Evolutionary conservation across 129 eudicot genomes (phyloP), one percentile per base, ranked within the genome.

Genomic region (Flaveria bidentis): DNA sequence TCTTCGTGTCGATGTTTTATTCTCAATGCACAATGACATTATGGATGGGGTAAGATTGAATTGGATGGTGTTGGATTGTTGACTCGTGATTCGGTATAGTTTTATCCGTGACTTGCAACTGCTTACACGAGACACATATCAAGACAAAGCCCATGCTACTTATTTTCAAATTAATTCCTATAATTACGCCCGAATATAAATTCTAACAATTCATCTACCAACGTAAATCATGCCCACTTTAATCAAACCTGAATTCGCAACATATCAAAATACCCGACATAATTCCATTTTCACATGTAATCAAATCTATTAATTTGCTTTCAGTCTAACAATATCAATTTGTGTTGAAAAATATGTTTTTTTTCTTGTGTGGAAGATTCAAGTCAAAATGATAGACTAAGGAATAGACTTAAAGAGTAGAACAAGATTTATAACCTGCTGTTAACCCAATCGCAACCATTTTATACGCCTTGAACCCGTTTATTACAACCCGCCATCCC

Each of bases 211-310:
- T 33, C 16, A 44, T 44, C 76, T 57, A 44, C 57, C 68, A 56
- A 78, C 76, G 82, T 58, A 58, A 57, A 78, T 66, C 80, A 76
- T 76, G 73, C 73, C 80, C 41, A 28, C 36, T 75, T 26, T 30
- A 2, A 46, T 26, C 28, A 25, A 36, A 36, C 50, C 66, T 47
- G 12, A 12, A 12, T 9, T 56, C 20, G 26, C 30, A 56, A 6
- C 28, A 8, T 4, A 56, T 56, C 28, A 12, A 56, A 56, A 18
- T 20, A 57, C 14, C 28, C 10, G 30, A 16, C 11, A 55, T 9
- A 55, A 1, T 55, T 55, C 68, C 45, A 28, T 28, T n/a, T 10
- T 62, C 68, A 62, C 68, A 62, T 62, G 68, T 20, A 62, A 45
- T 28, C 68, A 62, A 28, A 6, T 28, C n/a, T 33, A 28, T 62